These are phyloP conservation scores for Saraca asoca DNA, from an alignment of 331 rosid species.

Conservation along the genomic window DNA sequence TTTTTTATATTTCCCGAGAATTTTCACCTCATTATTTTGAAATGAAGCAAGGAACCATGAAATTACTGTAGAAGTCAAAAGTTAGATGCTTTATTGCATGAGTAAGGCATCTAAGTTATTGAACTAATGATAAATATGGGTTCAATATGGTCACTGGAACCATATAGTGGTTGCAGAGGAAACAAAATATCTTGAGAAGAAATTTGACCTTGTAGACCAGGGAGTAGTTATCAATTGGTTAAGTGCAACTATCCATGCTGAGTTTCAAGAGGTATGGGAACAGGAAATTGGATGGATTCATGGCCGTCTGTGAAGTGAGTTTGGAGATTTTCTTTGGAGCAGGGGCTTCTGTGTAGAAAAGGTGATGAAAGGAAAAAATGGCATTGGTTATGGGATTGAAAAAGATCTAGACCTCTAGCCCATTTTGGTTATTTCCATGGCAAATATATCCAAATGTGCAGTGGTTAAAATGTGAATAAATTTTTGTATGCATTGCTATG, in stretches of 20 bases:
- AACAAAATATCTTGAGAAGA: background rate
- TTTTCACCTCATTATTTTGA: constrained; percentile 6
- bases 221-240: background rate
- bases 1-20: constrained; percentile 7
- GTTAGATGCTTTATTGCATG: constrained; percentile 5
- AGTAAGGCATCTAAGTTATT: background rate
- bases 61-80: background rate
- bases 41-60: background rate
- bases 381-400: background rate
- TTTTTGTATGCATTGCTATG: constrained; percentile 6
- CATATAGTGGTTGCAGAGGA: constrained; percentile 12
- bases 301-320: constrained; percentile 5
- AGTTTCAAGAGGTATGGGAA: constrained; percentile 11
- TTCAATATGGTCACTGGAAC: constrained; percentile 14
- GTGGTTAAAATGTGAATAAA: background rate
- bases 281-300: background rate
- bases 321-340: background rate
- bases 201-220: background rate
- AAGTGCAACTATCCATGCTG: background rate
- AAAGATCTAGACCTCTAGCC: background rate
- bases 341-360: no score
- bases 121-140: background rate
- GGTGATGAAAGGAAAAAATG: no score
- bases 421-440: background rate
- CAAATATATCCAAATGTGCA: background rate